These are phyloP conservation scores for Taphrina communis DNA, from an alignment of 1,139 yeast species.

Conservation along the genomic window DNA sequence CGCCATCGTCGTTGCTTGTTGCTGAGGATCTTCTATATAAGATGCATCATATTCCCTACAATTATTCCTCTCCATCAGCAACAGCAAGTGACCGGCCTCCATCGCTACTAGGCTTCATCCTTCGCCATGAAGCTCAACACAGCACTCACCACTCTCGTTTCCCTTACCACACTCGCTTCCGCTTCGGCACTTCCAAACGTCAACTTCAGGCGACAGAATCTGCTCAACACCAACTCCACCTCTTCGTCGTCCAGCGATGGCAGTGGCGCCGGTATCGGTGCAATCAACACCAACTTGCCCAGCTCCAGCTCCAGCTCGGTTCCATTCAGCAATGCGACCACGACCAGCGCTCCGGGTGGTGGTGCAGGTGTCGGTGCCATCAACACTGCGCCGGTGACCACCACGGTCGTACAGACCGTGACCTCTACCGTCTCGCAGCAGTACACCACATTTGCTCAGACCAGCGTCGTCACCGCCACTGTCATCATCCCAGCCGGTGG, in stretches of 20 bases:
- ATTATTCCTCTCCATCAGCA: not conserved
- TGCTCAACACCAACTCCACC: conserved; percentile 4
- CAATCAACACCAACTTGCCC: conserved; percentile 6
- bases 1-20: not conserved
- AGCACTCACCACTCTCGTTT: conserved; percentile 38
- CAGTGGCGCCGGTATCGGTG: not conserved
- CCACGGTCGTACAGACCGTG: conserved; percentile 28
- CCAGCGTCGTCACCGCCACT: conserved; percentile 24
- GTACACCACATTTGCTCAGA: conserved; percentile 21
- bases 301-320: not conserved
- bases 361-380: conserved; percentile 14
- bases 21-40: conserved; percentile 6
- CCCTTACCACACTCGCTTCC: conserved; percentile 29
- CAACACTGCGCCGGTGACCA: conserved; percentile 14
- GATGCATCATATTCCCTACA: not conserved
- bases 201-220: conserved; percentile 19
- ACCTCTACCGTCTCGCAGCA: conserved; percentile 28
- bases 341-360: conserved; percentile 8
- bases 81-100: conserved; percentile 4
- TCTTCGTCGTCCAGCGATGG: not conserved
- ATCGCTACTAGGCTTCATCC: not conserved
- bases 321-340: conserved; percentile 7
- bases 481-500: conserved; percentile 34
- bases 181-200: conserved; percentile 16
- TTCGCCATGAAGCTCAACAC: conserved; percentile 32